Percentiles rank a stretch among this genome's conserved stretches.
Evolutionary conservation across 2,329 filamentous ascomycete genomes (phyloP).

Genomic region (Pseudogymnoascus sp.): DNA sequence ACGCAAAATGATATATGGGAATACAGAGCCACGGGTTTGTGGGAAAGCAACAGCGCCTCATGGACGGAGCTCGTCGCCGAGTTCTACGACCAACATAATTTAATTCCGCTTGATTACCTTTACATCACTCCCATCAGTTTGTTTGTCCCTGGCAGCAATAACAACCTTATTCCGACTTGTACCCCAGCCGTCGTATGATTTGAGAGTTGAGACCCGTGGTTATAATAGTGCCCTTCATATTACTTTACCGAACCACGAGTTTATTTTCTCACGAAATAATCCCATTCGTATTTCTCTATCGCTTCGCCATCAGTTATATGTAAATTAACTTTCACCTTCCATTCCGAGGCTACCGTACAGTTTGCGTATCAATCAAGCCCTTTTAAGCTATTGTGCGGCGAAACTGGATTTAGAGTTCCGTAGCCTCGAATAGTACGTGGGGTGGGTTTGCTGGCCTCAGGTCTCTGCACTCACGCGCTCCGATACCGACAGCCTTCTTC

Average conservation of each 20-base stretch:
- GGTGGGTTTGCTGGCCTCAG: constrained; percentile 9
- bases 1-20: neutral
- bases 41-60: neutral
- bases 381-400: constrained; percentile 2
- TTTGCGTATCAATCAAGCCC: neutral
- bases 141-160: constrained; percentile 10
- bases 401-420: neutral
- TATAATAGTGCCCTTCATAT: neutral
- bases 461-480: constrained; percentile 9
- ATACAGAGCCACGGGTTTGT: neutral
- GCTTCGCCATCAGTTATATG: neutral
- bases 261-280: neutral
- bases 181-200: neutral
- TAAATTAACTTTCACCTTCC: neutral
- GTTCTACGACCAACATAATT: neutral
- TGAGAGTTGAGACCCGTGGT: neutral
- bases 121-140: neutral
- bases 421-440: constrained; percentile 7
- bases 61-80: neutral
- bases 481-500: constrained; percentile 10
- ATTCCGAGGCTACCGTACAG: neutral
- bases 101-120: neutral
- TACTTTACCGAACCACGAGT: neutral
- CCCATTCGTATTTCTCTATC: neutral
- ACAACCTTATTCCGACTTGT: constrained; percentile 18